Conservation (phyloP, 352 stramenopile species). For the Phytophthora constricta region DNA sequence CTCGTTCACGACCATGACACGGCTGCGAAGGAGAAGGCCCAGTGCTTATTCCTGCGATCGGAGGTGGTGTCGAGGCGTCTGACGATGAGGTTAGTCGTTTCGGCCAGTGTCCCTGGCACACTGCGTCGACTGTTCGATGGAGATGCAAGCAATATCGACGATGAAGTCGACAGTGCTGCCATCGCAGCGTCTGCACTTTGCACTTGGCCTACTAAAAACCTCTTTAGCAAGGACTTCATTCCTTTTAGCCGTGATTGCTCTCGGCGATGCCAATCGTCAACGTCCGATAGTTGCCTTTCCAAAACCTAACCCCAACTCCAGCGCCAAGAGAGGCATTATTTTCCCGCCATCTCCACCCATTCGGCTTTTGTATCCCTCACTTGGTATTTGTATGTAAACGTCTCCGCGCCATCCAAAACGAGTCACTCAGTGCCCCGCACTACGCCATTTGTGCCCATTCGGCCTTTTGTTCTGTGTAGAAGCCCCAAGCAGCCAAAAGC, state of each 20-base stretch:
- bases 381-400: too few relatives aligned
- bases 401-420: too few relatives aligned
- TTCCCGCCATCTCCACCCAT: constrained; percentile 17
- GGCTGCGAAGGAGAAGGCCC: neutral
- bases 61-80: constrained; percentile 14
- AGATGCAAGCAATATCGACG: too few relatives aligned
- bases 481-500: neutral
- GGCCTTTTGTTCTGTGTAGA: constrained; percentile 29
- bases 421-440: too few relatives aligned
- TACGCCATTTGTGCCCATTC: too few relatives aligned
- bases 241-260: too few relatives aligned
- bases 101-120: neutral
- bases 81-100: too few relatives aligned
- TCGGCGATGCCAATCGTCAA: neutral
- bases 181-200: too few relatives aligned
- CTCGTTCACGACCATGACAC: constrained; percentile 27
- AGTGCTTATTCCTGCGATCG: constrained; percentile 31
- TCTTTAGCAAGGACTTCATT: too few relatives aligned
- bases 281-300: neutral
- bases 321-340: neutral
- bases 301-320: neutral
- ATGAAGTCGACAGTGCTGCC: too few relatives aligned
- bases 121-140: neutral
- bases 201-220: too few relatives aligned
- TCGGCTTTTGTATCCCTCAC: too few relatives aligned